Conservation (phyloP, 2,329 filamentous ascomycete species). For the Alternaria solani region DNA sequence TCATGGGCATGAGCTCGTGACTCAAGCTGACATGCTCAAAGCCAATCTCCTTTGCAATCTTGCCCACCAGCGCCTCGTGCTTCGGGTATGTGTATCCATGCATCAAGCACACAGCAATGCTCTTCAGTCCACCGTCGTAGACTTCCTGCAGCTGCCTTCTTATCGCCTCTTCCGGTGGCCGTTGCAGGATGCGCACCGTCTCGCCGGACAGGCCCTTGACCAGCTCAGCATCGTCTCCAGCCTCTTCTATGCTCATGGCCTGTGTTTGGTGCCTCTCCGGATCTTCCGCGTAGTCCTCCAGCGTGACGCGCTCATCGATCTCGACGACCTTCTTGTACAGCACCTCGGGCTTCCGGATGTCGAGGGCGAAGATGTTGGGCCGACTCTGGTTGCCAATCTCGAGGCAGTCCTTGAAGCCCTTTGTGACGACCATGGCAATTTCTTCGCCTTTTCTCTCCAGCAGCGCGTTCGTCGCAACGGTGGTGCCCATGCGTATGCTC, state of each 20-base stretch:
- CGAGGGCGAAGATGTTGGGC: constrained; percentile 89
- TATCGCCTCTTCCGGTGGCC: constrained; percentile 67
- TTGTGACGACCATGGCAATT: constrained; percentile 86
- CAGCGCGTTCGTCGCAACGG: constrained; percentile 90
- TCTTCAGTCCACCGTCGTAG: constrained; percentile 74
- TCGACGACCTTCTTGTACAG: constrained; percentile 88
- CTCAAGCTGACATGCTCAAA: constrained; percentile 84
- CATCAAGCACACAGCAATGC: constrained; percentile 89
- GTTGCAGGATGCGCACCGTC: constrained; percentile 72
- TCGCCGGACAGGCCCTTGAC: constrained; percentile 78
- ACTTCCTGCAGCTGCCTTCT: constrained; percentile 70
- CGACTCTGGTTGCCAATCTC: constrained; percentile 90
- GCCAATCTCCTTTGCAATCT: constrained; percentile 79
- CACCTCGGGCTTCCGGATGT: constrained; percentile 85
- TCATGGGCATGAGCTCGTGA: constrained; percentile 87
- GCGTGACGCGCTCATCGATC: constrained; percentile 86
- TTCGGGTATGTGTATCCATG: constrained; percentile 91
- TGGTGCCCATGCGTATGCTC: constrained; percentile 95
- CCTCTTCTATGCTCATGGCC: constrained; percentile 60
- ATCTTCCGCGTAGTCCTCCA: constrained; percentile 92
- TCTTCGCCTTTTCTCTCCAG: constrained; percentile 89
- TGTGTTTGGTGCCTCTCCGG: constrained; percentile 70
- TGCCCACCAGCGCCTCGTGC: constrained; percentile 81
- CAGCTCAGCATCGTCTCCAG: constrained; percentile 60
- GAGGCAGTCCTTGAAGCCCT: constrained; percentile 86